These are phyloP conservation scores for Raphanus hybrid DNA, from an alignment of 441 rosid genomes.

Conservation along the genomic window DNA sequence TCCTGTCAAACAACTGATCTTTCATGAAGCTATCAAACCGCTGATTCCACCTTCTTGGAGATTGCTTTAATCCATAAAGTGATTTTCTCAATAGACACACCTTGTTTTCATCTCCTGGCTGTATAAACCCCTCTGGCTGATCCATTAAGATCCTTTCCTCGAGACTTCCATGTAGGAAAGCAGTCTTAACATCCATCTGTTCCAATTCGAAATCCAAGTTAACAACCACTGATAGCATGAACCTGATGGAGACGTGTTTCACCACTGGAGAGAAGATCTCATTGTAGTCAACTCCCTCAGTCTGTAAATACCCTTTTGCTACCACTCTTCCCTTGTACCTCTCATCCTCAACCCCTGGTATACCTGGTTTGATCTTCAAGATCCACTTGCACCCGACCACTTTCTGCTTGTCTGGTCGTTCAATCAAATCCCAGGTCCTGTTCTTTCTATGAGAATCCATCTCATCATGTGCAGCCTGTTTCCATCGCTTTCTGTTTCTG, in stretches of 20 bases:
- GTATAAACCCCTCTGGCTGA: not conserved
- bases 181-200: not conserved
- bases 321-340: not conserved
- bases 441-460: not conserved
- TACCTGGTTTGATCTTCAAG: not conserved
- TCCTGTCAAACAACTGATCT: not conserved
- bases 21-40: not conserved
- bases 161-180: not conserved
- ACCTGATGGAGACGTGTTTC: not conserved
- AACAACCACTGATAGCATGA: not conserved
- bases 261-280: not conserved
- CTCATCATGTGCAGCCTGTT: not conserved
- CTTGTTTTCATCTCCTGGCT: not conserved
- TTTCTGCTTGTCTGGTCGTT: not conserved
- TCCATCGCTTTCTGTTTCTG: not conserved
- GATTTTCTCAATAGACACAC: not conserved
- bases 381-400: not conserved
- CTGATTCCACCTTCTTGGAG: not conserved
- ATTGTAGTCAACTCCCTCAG: not conserved
- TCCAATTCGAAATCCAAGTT: not conserved
- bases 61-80: not conserved
- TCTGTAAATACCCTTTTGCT: not conserved
- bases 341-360: not conserved
- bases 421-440: not conserved
- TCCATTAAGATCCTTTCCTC: not conserved